Evolutionary conservation across 768 basidiomycete genomes (phyloP).

Genomic region (Tulasnella sp.): DNA sequence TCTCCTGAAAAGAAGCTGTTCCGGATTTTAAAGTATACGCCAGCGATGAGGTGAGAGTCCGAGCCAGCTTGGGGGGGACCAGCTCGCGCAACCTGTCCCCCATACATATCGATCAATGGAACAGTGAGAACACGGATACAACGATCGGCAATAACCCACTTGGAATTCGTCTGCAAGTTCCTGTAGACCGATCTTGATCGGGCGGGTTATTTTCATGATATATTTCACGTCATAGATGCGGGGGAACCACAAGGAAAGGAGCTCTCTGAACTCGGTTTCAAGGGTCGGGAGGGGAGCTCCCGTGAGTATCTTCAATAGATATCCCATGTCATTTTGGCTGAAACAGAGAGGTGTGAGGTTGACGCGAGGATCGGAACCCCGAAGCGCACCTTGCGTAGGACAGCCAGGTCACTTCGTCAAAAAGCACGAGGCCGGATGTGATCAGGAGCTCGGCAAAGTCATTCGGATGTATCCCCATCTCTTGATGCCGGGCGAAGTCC

Average conservation of each 20-base stretch:
- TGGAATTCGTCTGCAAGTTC: slow-evolving; percentile 94
- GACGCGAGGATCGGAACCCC: not conserved
- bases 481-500: slow-evolving; percentile 87
- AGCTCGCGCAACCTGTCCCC: slow-evolving; percentile 70
- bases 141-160: slow-evolving; percentile 37
- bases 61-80: slow-evolving; percentile 95
- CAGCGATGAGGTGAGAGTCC: slow-evolving; percentile 87
- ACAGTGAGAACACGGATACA: not conserved
- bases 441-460: slow-evolving; percentile 96
- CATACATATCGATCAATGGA: slow-evolving; percentile 3
- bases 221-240: slow-evolving; percentile 96
- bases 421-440: slow-evolving; percentile 84
- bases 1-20: slow-evolving; percentile 76
- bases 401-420: slow-evolving; percentile 87
- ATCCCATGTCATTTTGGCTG: slow-evolving; percentile 98
- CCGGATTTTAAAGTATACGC: slow-evolving; percentile 93
- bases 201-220: slow-evolving; percentile 77
- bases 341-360: not conserved
- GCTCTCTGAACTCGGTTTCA: slow-evolving; percentile 83
- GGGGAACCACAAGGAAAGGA: slow-evolving; percentile 86
- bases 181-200: slow-evolving; percentile 79
- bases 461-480: slow-evolving; percentile 82
- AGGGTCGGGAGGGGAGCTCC: slow-evolving; percentile 73
- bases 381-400: slow-evolving; percentile 84
- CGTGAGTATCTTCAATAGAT: slow-evolving; percentile 85